phyloP scores from a whole-genome alignment of 164 flowering plant species.

The Stephania japonica region DNA sequence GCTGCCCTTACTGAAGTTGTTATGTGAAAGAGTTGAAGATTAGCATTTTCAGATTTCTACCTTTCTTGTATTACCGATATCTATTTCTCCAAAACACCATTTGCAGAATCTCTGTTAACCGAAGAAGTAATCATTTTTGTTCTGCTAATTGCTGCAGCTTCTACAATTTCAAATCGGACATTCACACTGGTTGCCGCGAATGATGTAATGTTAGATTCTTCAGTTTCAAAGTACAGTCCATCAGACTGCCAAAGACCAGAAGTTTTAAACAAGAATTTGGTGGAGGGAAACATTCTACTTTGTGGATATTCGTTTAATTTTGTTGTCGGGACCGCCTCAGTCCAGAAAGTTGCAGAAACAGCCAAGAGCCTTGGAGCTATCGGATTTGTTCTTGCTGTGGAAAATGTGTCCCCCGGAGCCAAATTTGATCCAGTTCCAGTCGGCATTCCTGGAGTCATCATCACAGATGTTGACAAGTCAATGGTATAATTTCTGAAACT shows the following conservation, averaged over 20 bases:
- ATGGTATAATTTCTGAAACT: slow-evolving; percentile 52
- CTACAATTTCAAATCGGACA: slow-evolving; percentile 56
- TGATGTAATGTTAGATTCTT: slow-evolving; percentile 77
- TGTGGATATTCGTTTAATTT: slow-evolving; percentile 97
- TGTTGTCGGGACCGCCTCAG: slow-evolving; percentile 77
- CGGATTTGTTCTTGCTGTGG: slow-evolving; percentile 96
- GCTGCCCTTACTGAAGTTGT: background rate
- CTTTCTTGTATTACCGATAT: background rate
- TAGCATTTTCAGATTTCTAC: background rate
- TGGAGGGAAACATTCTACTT: slow-evolving; percentile 85
- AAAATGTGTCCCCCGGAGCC: slow-evolving; percentile 80
- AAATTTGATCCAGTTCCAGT: slow-evolving; percentile 93
- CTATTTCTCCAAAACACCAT: background rate
- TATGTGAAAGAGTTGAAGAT: background rate
- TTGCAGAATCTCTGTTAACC: background rate
- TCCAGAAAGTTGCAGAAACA: slow-evolving; percentile 83
- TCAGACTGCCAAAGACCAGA: slow-evolving; percentile 90
- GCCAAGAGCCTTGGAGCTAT: slow-evolving; percentile 85
- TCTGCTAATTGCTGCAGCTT: slow-evolving; percentile 38
- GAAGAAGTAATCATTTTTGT: slow-evolving; percentile 5
- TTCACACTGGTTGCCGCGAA: slow-evolving; percentile 87
- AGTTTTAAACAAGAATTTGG: slow-evolving; percentile 70
- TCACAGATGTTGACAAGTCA: slow-evolving; percentile 72
- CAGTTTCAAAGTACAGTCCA: slow-evolving; percentile 63
- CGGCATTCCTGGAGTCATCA: slow-evolving; percentile 78